A percentile compares a stretch with the other conserved stretches of the same genome.
Evolutionary conservation across 1,284 basidiomycete species (phyloP).

Genomic region (Acaromyces ingoldii): DNA sequence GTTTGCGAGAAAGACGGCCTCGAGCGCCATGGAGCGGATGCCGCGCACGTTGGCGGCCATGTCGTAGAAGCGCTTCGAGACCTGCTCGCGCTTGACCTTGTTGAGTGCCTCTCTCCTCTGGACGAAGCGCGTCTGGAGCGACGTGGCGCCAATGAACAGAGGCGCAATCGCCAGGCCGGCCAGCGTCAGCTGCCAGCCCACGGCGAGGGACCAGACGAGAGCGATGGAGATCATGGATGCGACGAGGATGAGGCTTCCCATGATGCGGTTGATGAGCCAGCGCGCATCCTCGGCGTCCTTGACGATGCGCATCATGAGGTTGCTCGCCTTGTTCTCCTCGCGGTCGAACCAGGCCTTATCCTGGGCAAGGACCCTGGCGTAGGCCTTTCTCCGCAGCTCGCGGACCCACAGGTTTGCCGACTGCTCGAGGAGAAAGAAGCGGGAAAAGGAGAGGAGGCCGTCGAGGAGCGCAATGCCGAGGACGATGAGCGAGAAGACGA

Average conservation of each 20-base stretch:
- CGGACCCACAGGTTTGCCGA: conserved; percentile 73
- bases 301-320: conserved; percentile 72
- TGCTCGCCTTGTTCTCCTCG: conserved; percentile 60
- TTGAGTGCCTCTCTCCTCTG: conserved; percentile 70
- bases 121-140: conserved; percentile 66
- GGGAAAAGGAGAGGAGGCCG: conserved; percentile 69
- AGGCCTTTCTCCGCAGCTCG: conserved; percentile 61
- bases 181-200: conserved; percentile 89
- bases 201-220: conserved; percentile 76
- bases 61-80: conserved; percentile 80
- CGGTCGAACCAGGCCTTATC: conserved; percentile 88
- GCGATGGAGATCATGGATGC: conserved; percentile 75
- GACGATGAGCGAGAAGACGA: conserved; percentile 48
- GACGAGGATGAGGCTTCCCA: conserved; percentile 67
- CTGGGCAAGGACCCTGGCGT: conserved; percentile 66
- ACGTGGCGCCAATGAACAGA: conserved; percentile 70
- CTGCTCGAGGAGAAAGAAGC: conserved; percentile 57
- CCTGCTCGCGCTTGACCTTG: conserved; percentile 75
- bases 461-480: conserved; percentile 71
- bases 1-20: conserved; percentile 65
- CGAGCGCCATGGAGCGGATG: conserved; percentile 85
- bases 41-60: conserved; percentile 78
- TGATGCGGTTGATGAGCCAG: conserved; percentile 68
- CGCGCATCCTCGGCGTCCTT: conserved; percentile 90
- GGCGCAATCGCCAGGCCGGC: conserved; percentile 82